Conservation (phyloP, 352 stramenopile species). For the Globisporangium perplexum region DNA sequence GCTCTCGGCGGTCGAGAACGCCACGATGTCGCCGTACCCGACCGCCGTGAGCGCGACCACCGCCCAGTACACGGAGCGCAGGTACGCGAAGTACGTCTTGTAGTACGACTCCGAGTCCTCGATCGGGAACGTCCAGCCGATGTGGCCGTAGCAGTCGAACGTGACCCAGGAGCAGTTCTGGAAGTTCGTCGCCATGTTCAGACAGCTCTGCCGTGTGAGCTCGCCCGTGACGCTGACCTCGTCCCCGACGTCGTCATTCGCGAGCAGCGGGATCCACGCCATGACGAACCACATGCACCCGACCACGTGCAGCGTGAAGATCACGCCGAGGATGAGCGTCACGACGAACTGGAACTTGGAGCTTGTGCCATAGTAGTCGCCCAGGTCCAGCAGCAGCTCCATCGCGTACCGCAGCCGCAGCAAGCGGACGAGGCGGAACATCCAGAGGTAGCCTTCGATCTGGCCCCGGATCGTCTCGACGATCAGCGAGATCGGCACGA, state of each 20-base stretch:
- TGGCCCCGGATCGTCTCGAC: conserved; percentile 31
- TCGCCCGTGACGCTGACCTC: neutral
- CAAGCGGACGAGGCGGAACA: conserved; percentile 42
- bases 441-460: conserved; percentile 26
- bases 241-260: neutral
- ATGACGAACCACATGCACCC: conserved; percentile 72
- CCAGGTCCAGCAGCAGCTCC: conserved; percentile 39
- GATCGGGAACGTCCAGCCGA: conserved; percentile 40
- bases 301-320: conserved; percentile 52
- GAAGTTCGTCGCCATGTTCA: conserved; percentile 41
- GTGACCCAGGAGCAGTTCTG: conserved; percentile 70
- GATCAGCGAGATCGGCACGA: conserved; percentile 36
- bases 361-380: conserved; percentile 55
- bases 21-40: conserved; percentile 70
- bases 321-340: conserved; percentile 41
- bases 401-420: conserved; percentile 36
- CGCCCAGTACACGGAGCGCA: conserved; percentile 72
- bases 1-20: conserved; percentile 66
- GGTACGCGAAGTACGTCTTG: conserved; percentile 47
- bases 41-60: conserved; percentile 66
- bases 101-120: conserved; percentile 36
- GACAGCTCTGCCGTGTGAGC: conserved; percentile 28
- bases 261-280: conserved; percentile 32
- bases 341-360: conserved; percentile 50
- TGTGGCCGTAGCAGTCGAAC: conserved; percentile 65